Evolutionary conservation across 345 rosid species (phyloP), one percentile per base, ranked within the genome.

Genomic region (Camelina neglecta): DNA sequence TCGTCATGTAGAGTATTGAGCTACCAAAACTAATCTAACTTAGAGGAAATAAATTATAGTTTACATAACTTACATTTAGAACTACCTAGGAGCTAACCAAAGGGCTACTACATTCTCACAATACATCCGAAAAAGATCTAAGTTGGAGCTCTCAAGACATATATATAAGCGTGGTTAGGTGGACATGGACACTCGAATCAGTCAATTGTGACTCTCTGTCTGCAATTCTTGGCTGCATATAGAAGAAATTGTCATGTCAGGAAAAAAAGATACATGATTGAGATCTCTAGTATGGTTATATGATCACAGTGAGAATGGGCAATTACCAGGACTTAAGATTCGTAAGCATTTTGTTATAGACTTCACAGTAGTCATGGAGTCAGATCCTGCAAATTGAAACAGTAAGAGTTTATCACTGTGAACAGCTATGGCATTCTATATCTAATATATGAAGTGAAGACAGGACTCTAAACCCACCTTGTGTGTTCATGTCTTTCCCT

Each of bases 311-410:
- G 23, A 72, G 64, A 69, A 42, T 44, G 13, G 61, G n/a, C 3
- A 61, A 56, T 76, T 86, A 90, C 96, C 86, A 47, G 96, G 93
- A 79, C 90, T 89, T 65, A 86, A 73, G 66, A 91, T 91, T 61
- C 78, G 81, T 74, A 87, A 62, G 79, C 89, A 85, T 80, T 88
- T 89, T 60, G 90, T 84, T 71, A 84, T 63, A 42, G 92, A 87
- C 80, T 81, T 89, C 66, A 89, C 77, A 31, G 88, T 76, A 62
- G 92, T 84, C 69, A 71, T 49, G 23, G 84, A 24, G 61, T 85
- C 90, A 2, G 86, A 50, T 39, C 90, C 93, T 90, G 87, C 58
- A 77, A 59, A 67, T 47, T 4, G 72, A 65, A 75, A 23, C 44
- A 76, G 1, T 6, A 35, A 9, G 16, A 45, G 16, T 45, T 29